These are phyloP conservation scores for Ogataea glucozyma DNA, from an alignment of 805 yeast genomes.

Conservation along the genomic window DNA sequence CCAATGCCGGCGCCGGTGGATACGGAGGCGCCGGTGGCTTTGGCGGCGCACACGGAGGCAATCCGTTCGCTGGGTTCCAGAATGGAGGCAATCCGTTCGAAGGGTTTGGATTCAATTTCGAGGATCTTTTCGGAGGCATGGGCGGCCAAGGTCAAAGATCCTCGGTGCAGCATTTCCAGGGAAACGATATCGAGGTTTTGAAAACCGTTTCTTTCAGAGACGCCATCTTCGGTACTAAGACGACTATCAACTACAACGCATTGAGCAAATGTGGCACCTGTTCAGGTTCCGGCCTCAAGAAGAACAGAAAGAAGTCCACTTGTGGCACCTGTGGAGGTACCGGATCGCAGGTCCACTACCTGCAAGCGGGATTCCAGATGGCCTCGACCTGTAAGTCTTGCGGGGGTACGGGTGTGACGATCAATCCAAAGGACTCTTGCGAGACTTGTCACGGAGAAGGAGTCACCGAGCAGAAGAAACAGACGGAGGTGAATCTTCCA, in stretches of 20 bases:
- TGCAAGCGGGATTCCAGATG: constrained; percentile 96
- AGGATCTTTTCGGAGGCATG: constrained; percentile 61
- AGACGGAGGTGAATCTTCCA: constrained; percentile 83
- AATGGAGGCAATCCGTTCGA: constrained; percentile 32
- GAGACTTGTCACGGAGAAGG: constrained; percentile 87
- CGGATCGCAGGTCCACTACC: constrained; percentile 82
- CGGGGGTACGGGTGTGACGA: constrained; percentile 83
- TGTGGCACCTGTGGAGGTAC: constrained; percentile 91
- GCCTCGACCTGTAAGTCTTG: constrained; percentile 88
- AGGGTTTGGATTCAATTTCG: constrained; percentile 44
- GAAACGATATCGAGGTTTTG: constrained; percentile 83
- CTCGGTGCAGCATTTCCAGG: constrained; percentile 74
- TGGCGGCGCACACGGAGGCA: constrained; percentile 52
- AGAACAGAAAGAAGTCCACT: constrained; percentile 70
- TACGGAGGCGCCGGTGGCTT: constrained; percentile 43
- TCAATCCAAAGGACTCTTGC: constrained; percentile 72
- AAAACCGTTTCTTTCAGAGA: constrained; percentile 80
- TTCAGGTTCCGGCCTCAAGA: constrained; percentile 81
- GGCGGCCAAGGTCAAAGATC: constrained; percentile 42
- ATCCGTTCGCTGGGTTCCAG: constrained; percentile 47
- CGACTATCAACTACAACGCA: constrained; percentile 68
- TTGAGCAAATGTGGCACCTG: constrained; percentile 79
- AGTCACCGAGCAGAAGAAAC: constrained; percentile 62
- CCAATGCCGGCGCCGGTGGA: constrained; percentile 54
- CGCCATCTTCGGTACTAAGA: constrained; percentile 75